A percentile compares a stretch with the other conserved stretches of the same genome.
These are phyloP conservation scores for Thalassiosira sp. DNA, from an alignment of 352 stramenopile species.

Conservation along the genomic window DNA sequence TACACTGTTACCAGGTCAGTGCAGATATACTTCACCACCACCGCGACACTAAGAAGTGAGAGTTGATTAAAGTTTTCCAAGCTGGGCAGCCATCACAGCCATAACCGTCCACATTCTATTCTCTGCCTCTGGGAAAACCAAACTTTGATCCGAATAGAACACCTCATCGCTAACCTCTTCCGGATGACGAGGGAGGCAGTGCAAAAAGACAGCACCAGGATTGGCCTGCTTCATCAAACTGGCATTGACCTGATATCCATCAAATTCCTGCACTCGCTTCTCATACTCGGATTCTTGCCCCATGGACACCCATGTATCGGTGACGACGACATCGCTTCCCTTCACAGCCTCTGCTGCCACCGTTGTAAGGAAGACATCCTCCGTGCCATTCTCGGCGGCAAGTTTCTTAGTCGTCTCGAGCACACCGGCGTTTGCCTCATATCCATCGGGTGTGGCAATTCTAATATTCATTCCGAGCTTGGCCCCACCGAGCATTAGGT, in stretches of 20 bases:
- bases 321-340: slow-evolving; percentile 93
- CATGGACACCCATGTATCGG: slow-evolving; percentile 93
- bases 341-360: slow-evolving; percentile 92
- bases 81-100: slow-evolving; percentile 88
- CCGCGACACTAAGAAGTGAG: not conserved
- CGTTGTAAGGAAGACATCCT: slow-evolving; percentile 84
- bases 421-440: slow-evolving; percentile 89
- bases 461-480: slow-evolving; percentile 91
- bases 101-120: slow-evolving; percentile 99
- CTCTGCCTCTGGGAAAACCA: slow-evolving; percentile 97
- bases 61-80: slow-evolving; percentile 58
- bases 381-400: slow-evolving; percentile 79
- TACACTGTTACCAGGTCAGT: too few relatives aligned
- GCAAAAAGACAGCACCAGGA: slow-evolving; percentile 93
- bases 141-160: slow-evolving; percentile 93
- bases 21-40: too few relatives aligned
- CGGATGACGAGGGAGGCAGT: slow-evolving; percentile 94
- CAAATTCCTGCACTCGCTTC: slow-evolving; percentile 92
- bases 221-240: slow-evolving; percentile 91
- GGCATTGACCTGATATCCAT: slow-evolving; percentile 91
- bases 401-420: slow-evolving; percentile 89
- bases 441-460: slow-evolving; percentile 92
- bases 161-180: slow-evolving; percentile 98
- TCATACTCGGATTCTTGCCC: slow-evolving; percentile 87
- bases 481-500: slow-evolving; percentile 94